Evolutionary conservation across 495 filamentous ascomycete genomes (phyloP).

Genomic region (Lichenothelia convexa): DNA sequence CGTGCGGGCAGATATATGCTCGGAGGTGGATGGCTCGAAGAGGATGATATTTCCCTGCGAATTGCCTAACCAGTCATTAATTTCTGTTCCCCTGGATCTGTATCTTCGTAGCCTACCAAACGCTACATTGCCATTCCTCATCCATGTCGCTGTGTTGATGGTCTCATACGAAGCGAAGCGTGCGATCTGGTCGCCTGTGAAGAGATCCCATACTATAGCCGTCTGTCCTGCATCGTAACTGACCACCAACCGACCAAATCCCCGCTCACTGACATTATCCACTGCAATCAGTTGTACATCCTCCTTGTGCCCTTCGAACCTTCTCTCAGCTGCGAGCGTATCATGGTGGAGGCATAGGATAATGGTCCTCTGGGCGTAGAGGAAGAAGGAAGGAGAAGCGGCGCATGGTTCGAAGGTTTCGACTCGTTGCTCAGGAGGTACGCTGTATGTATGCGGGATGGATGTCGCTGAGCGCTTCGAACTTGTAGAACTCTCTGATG

Average conservation of each 20-base stretch:
- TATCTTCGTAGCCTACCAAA: conserved; percentile 47
- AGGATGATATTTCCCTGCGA: conserved; percentile 81
- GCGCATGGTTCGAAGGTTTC: conserved; percentile 65
- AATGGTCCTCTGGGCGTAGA: conserved; percentile 63
- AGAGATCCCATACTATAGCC: conserved; percentile 90
- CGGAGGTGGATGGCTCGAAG: conserved; percentile 83
- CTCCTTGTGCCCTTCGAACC: conserved; percentile 70
- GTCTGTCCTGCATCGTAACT: conserved; percentile 86
- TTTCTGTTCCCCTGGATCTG: not conserved
- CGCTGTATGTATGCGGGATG: conserved; percentile 28
- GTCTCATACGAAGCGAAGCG: conserved; percentile 80
- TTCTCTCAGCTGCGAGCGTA: conserved; percentile 71
- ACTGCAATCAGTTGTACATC: conserved; percentile 68
- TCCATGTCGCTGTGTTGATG: conserved; percentile 75
- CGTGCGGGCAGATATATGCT: conserved; percentile 81
- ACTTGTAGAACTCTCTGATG: conserved; percentile 30
- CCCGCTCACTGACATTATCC: conserved; percentile 82
- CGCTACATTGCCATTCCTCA: conserved; percentile 92
- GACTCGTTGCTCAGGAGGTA: conserved; percentile 34
- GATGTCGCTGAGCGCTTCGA: conserved; percentile 26
- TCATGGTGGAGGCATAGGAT: conserved; percentile 81
- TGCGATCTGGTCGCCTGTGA: conserved; percentile 79
- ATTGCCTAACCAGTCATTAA: conserved; percentile 40
- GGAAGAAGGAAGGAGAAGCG: conserved; percentile 69
- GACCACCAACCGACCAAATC: conserved; percentile 68